These are phyloP conservation scores for Solanum aculeatissimum DNA, from an alignment of 305 asterid genomes.

Conservation along the genomic window DNA sequence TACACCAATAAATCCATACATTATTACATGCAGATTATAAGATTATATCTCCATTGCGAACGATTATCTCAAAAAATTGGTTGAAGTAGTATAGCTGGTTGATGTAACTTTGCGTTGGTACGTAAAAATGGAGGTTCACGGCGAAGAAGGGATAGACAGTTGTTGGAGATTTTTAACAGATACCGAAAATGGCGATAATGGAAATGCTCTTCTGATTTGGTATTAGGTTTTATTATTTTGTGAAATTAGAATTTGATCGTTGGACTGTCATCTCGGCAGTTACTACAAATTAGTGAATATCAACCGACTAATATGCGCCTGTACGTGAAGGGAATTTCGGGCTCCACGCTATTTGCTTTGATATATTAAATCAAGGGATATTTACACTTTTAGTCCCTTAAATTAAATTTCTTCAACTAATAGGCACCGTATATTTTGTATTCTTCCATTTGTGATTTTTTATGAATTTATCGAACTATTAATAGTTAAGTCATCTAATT, in stretches of 20 bases:
- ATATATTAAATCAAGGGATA: background rate
- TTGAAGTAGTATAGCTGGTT: background rate
- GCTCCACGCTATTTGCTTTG: background rate
- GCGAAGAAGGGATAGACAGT: background rate
- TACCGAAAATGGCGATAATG: background rate
- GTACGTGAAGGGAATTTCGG: background rate
- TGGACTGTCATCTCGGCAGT: background rate
- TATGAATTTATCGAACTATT: background rate
- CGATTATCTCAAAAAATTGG: too few species aligned
- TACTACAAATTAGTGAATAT: background rate
- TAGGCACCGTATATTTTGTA: background rate
- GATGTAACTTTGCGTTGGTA: background rate
- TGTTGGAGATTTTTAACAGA: constrained; percentile 1
- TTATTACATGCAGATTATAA: background rate
- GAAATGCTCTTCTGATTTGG: background rate
- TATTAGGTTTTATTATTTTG: background rate
- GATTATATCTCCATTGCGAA: background rate
- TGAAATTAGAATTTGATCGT: background rate
- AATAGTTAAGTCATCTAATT: background rate
- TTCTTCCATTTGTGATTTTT: background rate
- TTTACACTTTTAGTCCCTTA: background rate
- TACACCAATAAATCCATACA: background rate
- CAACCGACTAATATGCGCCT: background rate
- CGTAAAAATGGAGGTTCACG: background rate
- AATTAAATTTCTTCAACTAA: background rate